A percentile compares a stretch with the other conserved stretches of the same genome.
Evolutionary conservation across 176 grass and related monocot species (phyloP).

Genomic region (Carex parvula): DNA sequence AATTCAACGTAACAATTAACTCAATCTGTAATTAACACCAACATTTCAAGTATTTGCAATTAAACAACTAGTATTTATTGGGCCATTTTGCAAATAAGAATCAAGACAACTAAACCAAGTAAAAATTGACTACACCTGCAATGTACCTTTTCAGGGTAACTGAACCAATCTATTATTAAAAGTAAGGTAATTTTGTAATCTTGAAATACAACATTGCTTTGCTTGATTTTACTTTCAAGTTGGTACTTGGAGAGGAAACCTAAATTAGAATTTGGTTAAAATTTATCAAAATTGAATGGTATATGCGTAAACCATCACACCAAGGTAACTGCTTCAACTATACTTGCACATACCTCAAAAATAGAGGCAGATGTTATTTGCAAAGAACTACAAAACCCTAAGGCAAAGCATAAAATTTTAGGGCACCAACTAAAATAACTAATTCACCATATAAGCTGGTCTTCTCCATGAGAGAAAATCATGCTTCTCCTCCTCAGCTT

Average conservation of each 20-base stretch:
- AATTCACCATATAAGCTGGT: constrained; percentile 74
- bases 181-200: background rate
- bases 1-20: background rate
- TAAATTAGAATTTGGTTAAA: background rate
- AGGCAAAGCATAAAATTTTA: background rate
- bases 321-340: background rate
- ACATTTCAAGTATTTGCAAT: background rate
- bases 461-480: constrained; percentile 86
- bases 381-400: background rate
- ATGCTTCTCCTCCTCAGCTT: constrained; percentile 86
- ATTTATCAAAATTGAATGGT: background rate
- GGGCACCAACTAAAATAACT: background rate
- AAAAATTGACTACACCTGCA: background rate
- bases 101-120: background rate
- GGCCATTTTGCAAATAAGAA: background rate
- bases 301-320: background rate
- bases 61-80: background rate
- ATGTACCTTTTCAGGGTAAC: background rate
- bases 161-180: background rate
- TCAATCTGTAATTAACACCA: background rate
- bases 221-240: background rate
- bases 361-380: background rate
- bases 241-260: background rate
- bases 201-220: background rate
- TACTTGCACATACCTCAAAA: constrained; percentile 2